Conservation (phyloP, 2,329 filamentous ascomycete species). For the Hymenoscyphus repandus region DNA sequence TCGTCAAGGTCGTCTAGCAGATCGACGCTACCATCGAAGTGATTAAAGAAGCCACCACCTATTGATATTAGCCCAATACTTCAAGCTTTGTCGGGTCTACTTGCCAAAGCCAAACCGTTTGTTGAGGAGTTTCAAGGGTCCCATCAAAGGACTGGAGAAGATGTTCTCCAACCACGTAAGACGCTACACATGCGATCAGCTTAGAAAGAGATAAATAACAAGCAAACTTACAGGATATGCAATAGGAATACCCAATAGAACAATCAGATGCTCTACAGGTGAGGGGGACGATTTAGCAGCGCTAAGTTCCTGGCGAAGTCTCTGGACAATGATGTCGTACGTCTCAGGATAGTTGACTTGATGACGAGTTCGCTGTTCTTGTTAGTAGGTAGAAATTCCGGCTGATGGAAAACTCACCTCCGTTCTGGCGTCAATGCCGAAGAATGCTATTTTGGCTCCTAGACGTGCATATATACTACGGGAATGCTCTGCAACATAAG, state of each 20-base stretch:
- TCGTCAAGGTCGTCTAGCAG: conserved; percentile 87
- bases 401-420: conserved; percentile 42
- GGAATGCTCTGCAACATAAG: conserved; percentile 85
- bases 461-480: conserved; percentile 82
- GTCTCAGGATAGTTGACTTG: conserved; percentile 94
- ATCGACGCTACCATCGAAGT: conserved; percentile 88
- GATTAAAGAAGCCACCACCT: conserved; percentile 67
- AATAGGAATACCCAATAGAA: conserved; percentile 82
- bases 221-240: conserved; percentile 65
- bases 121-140: conserved; percentile 54
- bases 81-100: background rate
- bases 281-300: conserved; percentile 71
- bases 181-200: conserved; percentile 44
- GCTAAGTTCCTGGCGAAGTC: conserved; percentile 80
- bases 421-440: conserved; percentile 88
- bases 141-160: conserved; percentile 68
- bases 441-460: conserved; percentile 74
- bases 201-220: conserved; percentile 23
- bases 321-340: conserved; percentile 80
- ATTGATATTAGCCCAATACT: background rate
- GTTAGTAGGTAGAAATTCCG: conserved; percentile 27
- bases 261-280: conserved; percentile 79
- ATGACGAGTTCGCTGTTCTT: conserved; percentile 66
- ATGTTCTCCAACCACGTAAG: conserved; percentile 97
- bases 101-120: conserved; percentile 5